Percentiles rank a stretch among this genome's conserved stretches.
phyloP scores from a whole-genome alignment of 2,329 filamentous ascomycete genomes.

The Pestalotiopsis sp. region DNA sequence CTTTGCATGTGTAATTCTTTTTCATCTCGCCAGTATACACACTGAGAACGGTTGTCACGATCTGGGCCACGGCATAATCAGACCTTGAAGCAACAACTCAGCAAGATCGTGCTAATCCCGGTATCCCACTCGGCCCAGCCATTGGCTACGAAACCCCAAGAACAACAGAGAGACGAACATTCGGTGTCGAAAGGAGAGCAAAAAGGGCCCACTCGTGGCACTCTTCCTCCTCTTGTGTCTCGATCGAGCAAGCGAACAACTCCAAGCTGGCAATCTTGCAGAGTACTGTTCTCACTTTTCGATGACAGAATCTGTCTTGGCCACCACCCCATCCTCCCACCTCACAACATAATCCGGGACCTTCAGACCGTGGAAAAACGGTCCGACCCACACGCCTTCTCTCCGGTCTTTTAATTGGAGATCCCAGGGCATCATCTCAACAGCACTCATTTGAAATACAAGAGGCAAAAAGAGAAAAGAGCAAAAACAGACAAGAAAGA shows the following conservation, averaged over 20 bases:
- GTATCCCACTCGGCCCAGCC: background rate
- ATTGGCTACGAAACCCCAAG: background rate
- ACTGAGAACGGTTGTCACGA: background rate
- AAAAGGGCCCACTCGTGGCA: background rate
- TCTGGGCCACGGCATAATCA: background rate
- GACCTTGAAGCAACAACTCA: background rate
- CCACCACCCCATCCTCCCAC: background rate
- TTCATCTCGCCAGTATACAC: background rate
- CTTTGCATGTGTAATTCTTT: background rate
- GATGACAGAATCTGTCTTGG: background rate
- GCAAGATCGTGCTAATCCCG: background rate
- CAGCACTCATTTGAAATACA: background rate
- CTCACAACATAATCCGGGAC: background rate
- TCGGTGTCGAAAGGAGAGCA: background rate
- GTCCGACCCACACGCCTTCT: background rate
- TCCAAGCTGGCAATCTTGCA: background rate
- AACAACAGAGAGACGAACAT: background rate
- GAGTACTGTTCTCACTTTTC: background rate
- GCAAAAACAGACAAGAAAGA: background rate
- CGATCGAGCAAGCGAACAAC: background rate
- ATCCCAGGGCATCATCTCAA: background rate
- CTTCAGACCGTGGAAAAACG: background rate
- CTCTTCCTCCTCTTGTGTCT: background rate
- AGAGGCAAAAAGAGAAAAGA: background rate
- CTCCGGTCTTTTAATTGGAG: background rate